Conservation (phyloP, 169 alveolate genomes). For the Eimeria maxima region DNA sequence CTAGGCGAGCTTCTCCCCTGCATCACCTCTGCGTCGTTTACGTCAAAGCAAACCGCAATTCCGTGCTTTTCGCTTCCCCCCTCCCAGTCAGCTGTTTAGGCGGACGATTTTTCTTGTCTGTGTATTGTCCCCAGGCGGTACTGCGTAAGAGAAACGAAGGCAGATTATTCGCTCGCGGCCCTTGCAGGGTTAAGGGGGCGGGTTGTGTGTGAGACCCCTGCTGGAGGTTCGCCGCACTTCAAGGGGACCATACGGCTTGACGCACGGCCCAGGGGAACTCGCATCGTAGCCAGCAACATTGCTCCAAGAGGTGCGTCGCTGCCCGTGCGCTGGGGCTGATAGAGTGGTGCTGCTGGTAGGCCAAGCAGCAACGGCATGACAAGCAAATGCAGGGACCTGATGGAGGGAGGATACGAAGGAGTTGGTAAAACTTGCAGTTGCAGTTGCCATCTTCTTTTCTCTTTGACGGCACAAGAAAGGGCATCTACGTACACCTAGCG, state of each 20-base stretch:
- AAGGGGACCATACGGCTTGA: conserved; percentile 65
- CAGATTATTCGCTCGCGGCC: conserved; percentile 63
- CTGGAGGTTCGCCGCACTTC: conserved; percentile 18
- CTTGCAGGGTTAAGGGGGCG: conserved; percentile 63
- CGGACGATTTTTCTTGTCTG: neutral
- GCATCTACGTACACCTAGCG: neutral
- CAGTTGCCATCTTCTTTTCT: neutral
- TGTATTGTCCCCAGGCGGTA: conserved; percentile 9
- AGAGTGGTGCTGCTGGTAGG: neutral
- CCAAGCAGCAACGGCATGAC: neutral
- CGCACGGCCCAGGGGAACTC: conserved; percentile 69
- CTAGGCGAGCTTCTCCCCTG: conserved; percentile 16
- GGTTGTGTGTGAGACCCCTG: conserved; percentile 49
- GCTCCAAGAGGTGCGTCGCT: conserved; percentile 62
- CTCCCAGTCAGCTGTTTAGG: neutral
- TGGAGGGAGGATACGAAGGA: neutral
- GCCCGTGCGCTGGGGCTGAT: neutral
- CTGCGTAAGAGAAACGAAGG: conserved; percentile 54
- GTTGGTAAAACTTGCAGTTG: neutral
- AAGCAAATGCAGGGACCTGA: neutral
- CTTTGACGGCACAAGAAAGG: neutral
- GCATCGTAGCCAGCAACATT: conserved; percentile 51
- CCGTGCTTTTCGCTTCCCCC: neutral
- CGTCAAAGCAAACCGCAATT: neutral
- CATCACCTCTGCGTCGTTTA: neutral